These are phyloP conservation scores for Lasiosphaeria ovina DNA, from an alignment of 495 filamentous ascomycete species.

Conservation along the genomic window DNA sequence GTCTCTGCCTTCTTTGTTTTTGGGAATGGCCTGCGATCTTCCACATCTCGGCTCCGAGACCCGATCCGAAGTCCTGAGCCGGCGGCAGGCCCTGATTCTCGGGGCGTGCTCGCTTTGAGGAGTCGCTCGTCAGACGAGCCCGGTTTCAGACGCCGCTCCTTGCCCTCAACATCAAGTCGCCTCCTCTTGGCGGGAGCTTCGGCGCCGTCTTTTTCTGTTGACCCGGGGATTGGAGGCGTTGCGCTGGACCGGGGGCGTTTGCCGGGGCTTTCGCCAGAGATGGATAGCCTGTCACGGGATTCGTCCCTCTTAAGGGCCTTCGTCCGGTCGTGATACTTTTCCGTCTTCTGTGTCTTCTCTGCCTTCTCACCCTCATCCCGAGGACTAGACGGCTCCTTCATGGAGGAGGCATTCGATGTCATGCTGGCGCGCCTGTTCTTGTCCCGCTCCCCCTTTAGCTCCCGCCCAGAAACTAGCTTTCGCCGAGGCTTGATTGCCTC, in stretches of 20 bases:
- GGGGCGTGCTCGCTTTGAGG: constrained; percentile 35
- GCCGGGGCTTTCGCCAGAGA: constrained; percentile 47
- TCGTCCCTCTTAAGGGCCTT: constrained; percentile 55
- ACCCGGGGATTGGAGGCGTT: constrained; percentile 62
- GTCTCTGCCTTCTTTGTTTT: constrained; percentile 36
- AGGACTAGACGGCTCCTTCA: constrained; percentile 41
- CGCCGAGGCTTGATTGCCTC: constrained; percentile 56
- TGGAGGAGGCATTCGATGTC: constrained; percentile 46
- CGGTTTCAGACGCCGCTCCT: constrained; percentile 41
- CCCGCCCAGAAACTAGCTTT: constrained; percentile 59
- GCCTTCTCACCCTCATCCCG: constrained; percentile 43
- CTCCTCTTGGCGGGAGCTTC: constrained; percentile 52
- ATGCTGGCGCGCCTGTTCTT: constrained; percentile 49
- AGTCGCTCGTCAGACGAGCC: constrained; percentile 42
- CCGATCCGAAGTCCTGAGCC: constrained; percentile 17
- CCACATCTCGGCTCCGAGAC: constrained; percentile 37
- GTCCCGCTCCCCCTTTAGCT: constrained; percentile 55
- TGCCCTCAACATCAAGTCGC: constrained; percentile 45
- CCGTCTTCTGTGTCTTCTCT: constrained; percentile 37
- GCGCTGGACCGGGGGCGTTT: constrained; percentile 67
- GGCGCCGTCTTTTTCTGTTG: constrained; percentile 52
- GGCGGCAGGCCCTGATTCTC: constrained; percentile 30
- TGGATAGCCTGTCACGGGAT: constrained; percentile 51
- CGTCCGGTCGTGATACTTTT: constrained; percentile 49
- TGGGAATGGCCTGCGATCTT: constrained; percentile 34